These are phyloP conservation scores for Tremellales sp. DNA, from an alignment of 1,284 basidiomycete genomes.

Conservation along the genomic window DNA sequence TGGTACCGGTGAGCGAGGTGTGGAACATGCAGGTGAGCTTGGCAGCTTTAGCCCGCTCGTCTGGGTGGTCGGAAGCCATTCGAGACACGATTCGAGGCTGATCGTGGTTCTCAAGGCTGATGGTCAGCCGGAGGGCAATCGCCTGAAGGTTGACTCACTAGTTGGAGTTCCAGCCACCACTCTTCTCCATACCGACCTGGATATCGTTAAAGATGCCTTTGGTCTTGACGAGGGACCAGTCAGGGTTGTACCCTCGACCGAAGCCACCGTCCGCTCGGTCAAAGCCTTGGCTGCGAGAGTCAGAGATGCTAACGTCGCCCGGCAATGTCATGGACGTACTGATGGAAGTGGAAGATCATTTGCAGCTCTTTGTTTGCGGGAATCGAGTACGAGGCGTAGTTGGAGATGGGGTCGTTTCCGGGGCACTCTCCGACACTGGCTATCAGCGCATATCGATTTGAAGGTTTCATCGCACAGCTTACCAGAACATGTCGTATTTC, in stretches of 20 bases:
- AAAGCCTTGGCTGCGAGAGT: conserved; percentile 35
- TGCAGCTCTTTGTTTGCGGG: conserved; percentile 62
- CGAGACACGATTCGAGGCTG: conserved; percentile 60
- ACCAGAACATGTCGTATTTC: conserved; percentile 31
- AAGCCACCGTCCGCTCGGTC: conserved; percentile 23
- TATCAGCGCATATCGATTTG: not conserved
- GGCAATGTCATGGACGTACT: conserved; percentile 48
- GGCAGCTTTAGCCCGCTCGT: conserved; percentile 59
- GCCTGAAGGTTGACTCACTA: conserved; percentile 16
- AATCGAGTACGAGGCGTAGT: conserved; percentile 59
- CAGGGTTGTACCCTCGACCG: conserved; percentile 14
- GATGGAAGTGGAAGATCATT: conserved; percentile 50
- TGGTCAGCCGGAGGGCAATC: not conserved
- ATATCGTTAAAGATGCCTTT: conserved; percentile 58
- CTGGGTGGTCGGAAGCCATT: conserved; percentile 60
- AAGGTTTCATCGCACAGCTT: conserved; percentile 5
- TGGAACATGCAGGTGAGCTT: conserved; percentile 65
- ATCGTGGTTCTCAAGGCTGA: conserved; percentile 49
- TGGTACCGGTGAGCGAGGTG: conserved; percentile 61
- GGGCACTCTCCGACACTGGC: conserved; percentile 62
- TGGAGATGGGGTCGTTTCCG: conserved; percentile 55
- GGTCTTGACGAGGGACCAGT: conserved; percentile 59
- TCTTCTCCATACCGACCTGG: conserved; percentile 58
- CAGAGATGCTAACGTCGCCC: not conserved
- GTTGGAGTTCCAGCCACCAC: conserved; percentile 60